Percentiles rank a stretch among this genome's conserved stretches.
phyloP scores from a whole-genome alignment of 345 rosid species.

The Euphorbia lathyris region DNA sequence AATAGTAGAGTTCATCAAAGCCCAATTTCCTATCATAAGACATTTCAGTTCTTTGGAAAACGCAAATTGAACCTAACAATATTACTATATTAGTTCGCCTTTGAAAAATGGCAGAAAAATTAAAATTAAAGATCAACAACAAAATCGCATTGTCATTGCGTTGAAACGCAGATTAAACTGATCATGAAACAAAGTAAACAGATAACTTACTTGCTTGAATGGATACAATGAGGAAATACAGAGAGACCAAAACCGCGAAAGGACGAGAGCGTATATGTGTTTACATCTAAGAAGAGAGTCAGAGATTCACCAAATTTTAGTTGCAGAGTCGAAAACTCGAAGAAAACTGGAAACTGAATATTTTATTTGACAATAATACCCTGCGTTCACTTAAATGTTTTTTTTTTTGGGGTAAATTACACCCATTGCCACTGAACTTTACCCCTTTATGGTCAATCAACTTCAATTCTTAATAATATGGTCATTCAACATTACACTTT shows the following conservation, averaged over 20 bases:
- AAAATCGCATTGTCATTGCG: not conserved
- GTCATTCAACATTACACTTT: no score
- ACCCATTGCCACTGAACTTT: no score
- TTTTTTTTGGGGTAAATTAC: no score
- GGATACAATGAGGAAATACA: not conserved
- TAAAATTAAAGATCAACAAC: not conserved
- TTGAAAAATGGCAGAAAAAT: not conserved
- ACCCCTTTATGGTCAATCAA: no score
- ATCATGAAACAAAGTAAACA: not conserved
- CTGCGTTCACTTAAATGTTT: not conserved
- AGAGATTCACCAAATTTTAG: not conserved
- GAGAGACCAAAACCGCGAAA: not conserved
- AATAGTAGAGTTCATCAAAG: not conserved
- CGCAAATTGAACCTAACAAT: not conserved
- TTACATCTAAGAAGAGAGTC: not conserved
- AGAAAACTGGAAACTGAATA: not conserved
- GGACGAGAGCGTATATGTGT: no score
- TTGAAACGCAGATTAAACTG: not conserved
- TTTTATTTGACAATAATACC: constrained; percentile 7
- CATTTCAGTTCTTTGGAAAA: not conserved
- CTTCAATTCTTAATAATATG: no score
- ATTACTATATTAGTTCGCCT: no score
- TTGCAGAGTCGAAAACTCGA: not conserved
- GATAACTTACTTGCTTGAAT: not conserved
- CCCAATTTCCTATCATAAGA: not conserved